Conservation (phyloP, 192 early-diverging fungal genomes). For the Dissophora globulifera region DNA sequence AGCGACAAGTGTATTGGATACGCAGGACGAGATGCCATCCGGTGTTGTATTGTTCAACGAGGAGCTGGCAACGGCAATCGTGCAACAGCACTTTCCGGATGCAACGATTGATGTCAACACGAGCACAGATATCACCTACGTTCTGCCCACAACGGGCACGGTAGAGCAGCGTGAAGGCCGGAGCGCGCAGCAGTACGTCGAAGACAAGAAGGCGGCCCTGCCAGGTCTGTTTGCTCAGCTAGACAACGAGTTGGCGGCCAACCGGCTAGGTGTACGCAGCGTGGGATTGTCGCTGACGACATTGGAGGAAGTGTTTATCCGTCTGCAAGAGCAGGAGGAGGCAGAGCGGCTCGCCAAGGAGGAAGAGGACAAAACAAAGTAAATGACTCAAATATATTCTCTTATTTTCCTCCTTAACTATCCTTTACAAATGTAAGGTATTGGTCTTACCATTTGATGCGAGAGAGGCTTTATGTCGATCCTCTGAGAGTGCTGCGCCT, state of each 20-base stretch:
- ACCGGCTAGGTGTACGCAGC: conserved; percentile 41
- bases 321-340: conserved; percentile 45
- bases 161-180: conserved; percentile 42
- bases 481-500: no score
- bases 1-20: conserved; percentile 10
- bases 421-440: no score
- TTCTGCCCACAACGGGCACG: conserved; percentile 36
- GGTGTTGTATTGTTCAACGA: conserved; percentile 42
- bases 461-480: no score
- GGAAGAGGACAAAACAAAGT: conserved; percentile 3
- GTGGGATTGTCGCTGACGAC: conserved; percentile 60
- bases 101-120: conserved; percentile 50
- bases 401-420: no score
- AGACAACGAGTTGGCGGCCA: conserved; percentile 41
- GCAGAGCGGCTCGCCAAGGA: conserved; percentile 17
- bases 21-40: background rate
- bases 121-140: conserved; percentile 50
- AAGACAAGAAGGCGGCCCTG: conserved; percentile 28
- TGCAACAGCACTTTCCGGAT: conserved; percentile 45
- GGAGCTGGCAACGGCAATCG: conserved; percentile 18
- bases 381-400: no score
- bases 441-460: no score
- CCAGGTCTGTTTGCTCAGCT: conserved; percentile 34
- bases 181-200: conserved; percentile 39
- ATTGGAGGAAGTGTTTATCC: conserved; percentile 64